Percentiles rank a stretch among this genome's conserved stretches.
phyloP scores from a whole-genome alignment of 1,284 basidiomycete species.

The Cutaneotrichosporon spelunceum region DNA sequence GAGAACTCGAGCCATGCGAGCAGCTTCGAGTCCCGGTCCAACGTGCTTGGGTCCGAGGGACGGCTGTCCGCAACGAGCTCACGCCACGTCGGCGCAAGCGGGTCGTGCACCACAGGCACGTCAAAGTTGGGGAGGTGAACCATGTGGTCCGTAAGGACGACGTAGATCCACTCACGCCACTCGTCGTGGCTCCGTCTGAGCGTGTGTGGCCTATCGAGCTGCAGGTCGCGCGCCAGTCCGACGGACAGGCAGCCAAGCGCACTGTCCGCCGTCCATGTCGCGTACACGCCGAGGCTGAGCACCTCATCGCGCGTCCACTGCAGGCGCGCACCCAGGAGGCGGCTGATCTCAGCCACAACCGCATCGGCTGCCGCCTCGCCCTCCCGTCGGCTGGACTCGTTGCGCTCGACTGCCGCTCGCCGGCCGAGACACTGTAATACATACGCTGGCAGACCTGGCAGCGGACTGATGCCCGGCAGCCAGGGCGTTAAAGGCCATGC shows the following conservation, averaged over 20 bases:
- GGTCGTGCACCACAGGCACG: conserved; percentile 35
- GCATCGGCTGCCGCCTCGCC: conserved; percentile 28
- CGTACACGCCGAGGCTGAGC: conserved; percentile 41
- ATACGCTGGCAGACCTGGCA: conserved; percentile 35
- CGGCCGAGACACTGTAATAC: conserved; percentile 39
- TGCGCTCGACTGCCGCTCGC: conserved; percentile 31
- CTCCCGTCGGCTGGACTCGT: conserved; percentile 30
- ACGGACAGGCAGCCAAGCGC: conserved; percentile 39
- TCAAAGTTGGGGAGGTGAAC: conserved; percentile 37
- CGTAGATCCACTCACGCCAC: conserved; percentile 50
- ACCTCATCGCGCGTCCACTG: conserved; percentile 46
- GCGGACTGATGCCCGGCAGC: conserved; percentile 42
- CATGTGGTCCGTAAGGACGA: conserved; percentile 48
- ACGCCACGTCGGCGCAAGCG: conserved; percentile 39
- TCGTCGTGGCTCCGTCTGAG: conserved; percentile 38
- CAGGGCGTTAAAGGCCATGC: conserved; percentile 49
- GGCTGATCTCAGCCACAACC: conserved; percentile 33
- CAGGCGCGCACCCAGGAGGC: conserved; percentile 28
- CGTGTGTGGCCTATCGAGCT: conserved; percentile 31
- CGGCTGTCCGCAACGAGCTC: conserved; percentile 31
- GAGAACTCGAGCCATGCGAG: conserved; percentile 51
- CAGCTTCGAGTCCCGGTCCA: conserved; percentile 48
- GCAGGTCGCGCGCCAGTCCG: conserved; percentile 36
- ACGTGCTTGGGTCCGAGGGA: conserved; percentile 34
- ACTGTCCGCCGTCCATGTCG: conserved; percentile 47